These are phyloP conservation scores for Beta macrorhiza DNA, from an alignment of 179 eudicot genomes.

Conservation along the genomic window DNA sequence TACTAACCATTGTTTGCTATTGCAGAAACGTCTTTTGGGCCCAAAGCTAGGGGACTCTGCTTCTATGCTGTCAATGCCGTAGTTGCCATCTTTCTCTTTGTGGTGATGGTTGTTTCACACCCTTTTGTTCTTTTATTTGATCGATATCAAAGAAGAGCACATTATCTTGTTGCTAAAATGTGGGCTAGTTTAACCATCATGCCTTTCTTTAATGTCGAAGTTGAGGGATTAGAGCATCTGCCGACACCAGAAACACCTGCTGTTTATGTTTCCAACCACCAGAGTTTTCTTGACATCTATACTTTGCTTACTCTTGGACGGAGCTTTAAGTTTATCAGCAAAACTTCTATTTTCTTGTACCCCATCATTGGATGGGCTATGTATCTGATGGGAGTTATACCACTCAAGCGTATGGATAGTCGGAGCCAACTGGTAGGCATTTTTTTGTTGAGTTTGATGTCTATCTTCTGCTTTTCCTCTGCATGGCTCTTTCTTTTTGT, in stretches of 20 bases:
- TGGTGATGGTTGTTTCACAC: slow-evolving; percentile 77
- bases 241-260: slow-evolving; percentile 71
- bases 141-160: slow-evolving; percentile 66
- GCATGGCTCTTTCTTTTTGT: background rate
- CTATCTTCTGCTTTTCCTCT: background rate
- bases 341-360: slow-evolving; percentile 70
- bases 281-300: slow-evolving; percentile 92
- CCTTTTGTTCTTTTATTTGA: slow-evolving; percentile 81
- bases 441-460: slow-evolving; percentile 2
- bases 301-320: slow-evolving; percentile 83
- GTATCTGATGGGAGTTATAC: slow-evolving; percentile 82
- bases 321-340: slow-evolving; percentile 89
- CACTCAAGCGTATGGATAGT: slow-evolving; percentile 89
- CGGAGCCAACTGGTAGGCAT: slow-evolving; percentile 76
- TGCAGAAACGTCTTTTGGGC: slow-evolving; percentile 52
- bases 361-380: slow-evolving; percentile 97
- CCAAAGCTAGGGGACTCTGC: slow-evolving; percentile 67
- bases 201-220: slow-evolving; percentile 63
- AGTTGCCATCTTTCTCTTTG: slow-evolving; percentile 57
- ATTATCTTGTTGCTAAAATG: slow-evolving; percentile 63
- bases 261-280: slow-evolving; percentile 92
- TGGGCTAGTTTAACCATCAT: slow-evolving; percentile 69
- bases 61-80: slow-evolving; percentile 64
- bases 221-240: slow-evolving; percentile 78
- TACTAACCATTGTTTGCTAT: slow-evolving; percentile 9